Evolutionary conservation across 2,329 filamentous ascomycete species (phyloP).

Genomic region (Apiospora marii): DNA sequence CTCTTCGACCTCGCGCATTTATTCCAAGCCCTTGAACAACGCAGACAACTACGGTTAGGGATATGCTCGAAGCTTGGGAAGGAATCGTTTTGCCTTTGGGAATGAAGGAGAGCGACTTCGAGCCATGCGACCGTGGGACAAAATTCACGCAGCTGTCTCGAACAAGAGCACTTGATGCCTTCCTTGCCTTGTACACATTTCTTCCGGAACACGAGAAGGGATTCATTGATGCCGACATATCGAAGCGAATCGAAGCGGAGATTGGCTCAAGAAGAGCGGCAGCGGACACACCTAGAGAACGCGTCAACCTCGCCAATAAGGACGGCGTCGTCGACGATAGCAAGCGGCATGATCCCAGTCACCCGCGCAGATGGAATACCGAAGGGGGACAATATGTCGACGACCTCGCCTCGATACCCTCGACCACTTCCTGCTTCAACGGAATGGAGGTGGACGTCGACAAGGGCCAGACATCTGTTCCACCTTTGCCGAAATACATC

Average conservation of each 20-base stretch:
- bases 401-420: conserved; percentile 11
- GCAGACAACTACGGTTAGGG: background rate
- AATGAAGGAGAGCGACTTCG: background rate
- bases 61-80: background rate
- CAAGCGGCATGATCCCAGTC: background rate
- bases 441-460: conserved; percentile 5
- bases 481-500: conserved; percentile 1
- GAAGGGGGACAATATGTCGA: background rate
- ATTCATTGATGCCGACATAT: background rate
- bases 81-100: background rate
- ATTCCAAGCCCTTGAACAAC: background rate
- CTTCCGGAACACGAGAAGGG: background rate
- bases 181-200: conserved; percentile 4
- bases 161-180: conserved; percentile 4
- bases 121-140: background rate
- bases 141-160: conserved; percentile 9
- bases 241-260: conserved; percentile 1
- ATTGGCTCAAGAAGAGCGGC: conserved; percentile 4
- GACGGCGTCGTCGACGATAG: background rate
- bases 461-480: background rate
- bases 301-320: conserved; percentile 1
- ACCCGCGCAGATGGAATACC: conserved; percentile 12
- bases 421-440: background rate
- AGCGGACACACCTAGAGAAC: conserved; percentile 5
- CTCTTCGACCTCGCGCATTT: conserved; percentile 6